Base-by-base conservation (phyloP, 2,329 filamentous ascomycete genomes). In the Bretziella fagacearum region DNA sequence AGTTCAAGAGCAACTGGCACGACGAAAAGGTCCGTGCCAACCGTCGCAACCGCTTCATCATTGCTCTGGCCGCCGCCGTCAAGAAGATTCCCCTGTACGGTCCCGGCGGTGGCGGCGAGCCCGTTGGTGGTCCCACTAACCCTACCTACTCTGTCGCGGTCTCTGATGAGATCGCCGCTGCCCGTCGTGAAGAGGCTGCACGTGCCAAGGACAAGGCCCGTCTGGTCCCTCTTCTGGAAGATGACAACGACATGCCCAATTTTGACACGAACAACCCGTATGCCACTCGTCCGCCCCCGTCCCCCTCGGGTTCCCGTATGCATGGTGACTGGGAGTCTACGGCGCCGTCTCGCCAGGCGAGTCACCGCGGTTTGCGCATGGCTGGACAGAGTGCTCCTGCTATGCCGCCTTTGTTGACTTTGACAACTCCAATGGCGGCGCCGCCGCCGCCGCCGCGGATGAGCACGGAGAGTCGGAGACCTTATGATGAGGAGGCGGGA, bases 11-110 rank as follows among this genome's bases (percentile, higher is more conserved):
- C 49, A 91, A 89, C 64, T 89, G 84, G 83, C 77, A 84, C 55
- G 86, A 95, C 62, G 89, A 94, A 55, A 71, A 74, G 1, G 72
- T 95, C 33, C 81, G 87, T 33, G 79, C 80, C 15, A 73, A 81
- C 5, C 78, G 87, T 45, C 79, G 89, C 51, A 93, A 83, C 60
- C 96, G 94, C 63, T 96, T 98, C 65, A 93, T 96, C 78, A 94
- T 87, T 58, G 91, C 91, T 1, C 68, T 98, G 50, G 79, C 91
- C 3, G 63, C 86, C 6, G 86, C 89, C 3, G 66, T 95, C 50
- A 83, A 85, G 63, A 86, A 81, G 64, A 72, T 98, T 15, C 89
- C 87, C 7, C 89, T 98, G 57, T 73, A 84, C 55, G 77, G 68
- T 17, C 89, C 89, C 48, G 86, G 81, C 33, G 86, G 81, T 50